Evolutionary conservation across 1,284 basidiomycete genomes (phyloP).

Genomic region (Boletus mariae): DNA sequence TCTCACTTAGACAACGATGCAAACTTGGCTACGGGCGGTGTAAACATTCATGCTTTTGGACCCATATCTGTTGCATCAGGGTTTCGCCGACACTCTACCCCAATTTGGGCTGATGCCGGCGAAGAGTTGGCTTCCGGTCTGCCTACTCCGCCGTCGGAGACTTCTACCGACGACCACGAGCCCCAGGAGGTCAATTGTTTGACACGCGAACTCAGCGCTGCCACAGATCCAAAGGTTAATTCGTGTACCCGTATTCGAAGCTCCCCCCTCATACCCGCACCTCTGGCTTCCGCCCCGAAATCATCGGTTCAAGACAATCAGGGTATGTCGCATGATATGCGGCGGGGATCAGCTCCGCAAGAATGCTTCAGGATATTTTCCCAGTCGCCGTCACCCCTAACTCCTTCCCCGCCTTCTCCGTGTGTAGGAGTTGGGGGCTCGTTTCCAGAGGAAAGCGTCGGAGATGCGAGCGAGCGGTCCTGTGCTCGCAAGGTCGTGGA

Average conservation of each 20-base stretch:
- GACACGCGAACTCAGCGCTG: not conserved
- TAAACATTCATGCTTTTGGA: not conserved
- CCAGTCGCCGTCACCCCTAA: not conserved
- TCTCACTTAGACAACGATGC: not conserved
- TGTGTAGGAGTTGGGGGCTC: not conserved
- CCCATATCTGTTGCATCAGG: no score
- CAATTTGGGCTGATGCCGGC: not conserved
- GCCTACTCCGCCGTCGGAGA: conserved; percentile 8
- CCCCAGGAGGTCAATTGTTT: not conserved
- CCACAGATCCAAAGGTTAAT: not conserved
- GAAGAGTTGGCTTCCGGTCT: conserved; percentile 3
- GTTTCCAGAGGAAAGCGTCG: not conserved
- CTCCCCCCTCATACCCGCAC: conserved; percentile 5
- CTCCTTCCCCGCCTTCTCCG: conserved; percentile 4
- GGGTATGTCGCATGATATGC: no score
- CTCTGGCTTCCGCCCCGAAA: conserved; percentile 4
- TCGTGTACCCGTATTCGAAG: not conserved
- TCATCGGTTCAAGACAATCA: not conserved
- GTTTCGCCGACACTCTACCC: not conserved
- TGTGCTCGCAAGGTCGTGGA: not conserved
- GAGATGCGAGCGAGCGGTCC: not conserved
- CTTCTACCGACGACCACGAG: not conserved
- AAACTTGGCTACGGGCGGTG: not conserved
- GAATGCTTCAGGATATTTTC: not conserved
- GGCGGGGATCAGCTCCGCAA: not conserved